A percentile compares a stretch with the other conserved stretches of the same genome.
phyloP scores from a whole-genome alignment of 2,329 filamentous ascomycete species.

The Acephala macrosclerotiorum region DNA sequence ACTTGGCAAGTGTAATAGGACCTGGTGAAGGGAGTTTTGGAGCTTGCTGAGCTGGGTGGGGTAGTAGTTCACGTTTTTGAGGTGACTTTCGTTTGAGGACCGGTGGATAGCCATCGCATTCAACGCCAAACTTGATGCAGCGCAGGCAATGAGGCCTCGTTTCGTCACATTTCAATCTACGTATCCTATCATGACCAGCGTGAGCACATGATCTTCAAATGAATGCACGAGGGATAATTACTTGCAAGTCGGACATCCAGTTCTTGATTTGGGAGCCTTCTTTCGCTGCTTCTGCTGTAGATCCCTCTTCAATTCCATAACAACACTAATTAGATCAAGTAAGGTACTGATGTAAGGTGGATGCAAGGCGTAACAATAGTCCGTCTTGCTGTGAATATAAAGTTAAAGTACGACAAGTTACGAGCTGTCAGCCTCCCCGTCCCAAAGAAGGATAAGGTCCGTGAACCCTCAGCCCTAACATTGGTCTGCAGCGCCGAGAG shows the following conservation, averaged over 20 bases:
- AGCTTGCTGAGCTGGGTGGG: conserved; percentile 6
- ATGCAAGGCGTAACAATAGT: background rate
- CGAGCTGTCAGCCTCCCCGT: background rate
- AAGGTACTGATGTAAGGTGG: too few species aligned
- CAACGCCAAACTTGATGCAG: conserved; percentile 1
- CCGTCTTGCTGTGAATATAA: background rate
- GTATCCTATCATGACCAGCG: too few species aligned
- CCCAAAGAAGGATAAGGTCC: background rate
- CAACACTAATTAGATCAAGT: too few species aligned
- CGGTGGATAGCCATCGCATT: conserved; percentile 29
- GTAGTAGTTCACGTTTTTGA: conserved; percentile 16
- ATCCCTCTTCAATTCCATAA: too few species aligned
- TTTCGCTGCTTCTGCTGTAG: too few species aligned
- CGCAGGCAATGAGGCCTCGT: background rate
- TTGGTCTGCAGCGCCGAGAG: background rate
- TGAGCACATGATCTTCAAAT: too few species aligned
- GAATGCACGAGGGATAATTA: too few species aligned
- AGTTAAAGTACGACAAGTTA: background rate
- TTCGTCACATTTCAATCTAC: background rate
- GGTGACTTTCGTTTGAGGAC: conserved; percentile 2
- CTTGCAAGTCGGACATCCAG: too few species aligned
- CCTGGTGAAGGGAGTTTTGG: conserved; percentile 9
- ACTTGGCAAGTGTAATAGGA: conserved; percentile 12
- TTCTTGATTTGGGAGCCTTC: too few species aligned
- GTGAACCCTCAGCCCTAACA: too few species aligned